Conservation (phyloP, 2,329 filamentous ascomycete genomes). For the Teratosphaeria epicoccoides region DNA sequence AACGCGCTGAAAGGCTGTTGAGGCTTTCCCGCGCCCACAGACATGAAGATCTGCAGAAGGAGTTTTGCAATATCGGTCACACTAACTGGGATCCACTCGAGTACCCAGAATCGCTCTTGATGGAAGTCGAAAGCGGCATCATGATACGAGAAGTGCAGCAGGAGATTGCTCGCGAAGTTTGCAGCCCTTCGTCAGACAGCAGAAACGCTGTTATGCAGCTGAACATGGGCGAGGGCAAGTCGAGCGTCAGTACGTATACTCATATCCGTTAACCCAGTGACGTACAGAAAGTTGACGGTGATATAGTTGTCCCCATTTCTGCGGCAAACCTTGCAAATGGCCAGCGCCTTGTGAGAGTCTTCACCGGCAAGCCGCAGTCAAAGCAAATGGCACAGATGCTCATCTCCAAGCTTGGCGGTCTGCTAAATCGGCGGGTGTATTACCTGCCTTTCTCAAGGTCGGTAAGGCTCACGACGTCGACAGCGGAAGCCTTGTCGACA, state of each 20-base stretch:
- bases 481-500: slow-evolving; percentile 25
- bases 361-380: slow-evolving; percentile 48
- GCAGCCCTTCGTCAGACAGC: slow-evolving; percentile 36
- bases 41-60: slow-evolving; percentile 27
- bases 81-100: slow-evolving; percentile 45
- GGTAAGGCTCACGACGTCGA: slow-evolving; percentile 26
- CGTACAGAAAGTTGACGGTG: too few relatives aligned
- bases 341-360: slow-evolving; percentile 39
- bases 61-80: slow-evolving; percentile 42
- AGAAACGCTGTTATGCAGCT: slow-evolving; percentile 51
- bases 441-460: slow-evolving; percentile 51
- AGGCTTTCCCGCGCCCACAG: slow-evolving; percentile 4
- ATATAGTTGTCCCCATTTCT: slow-evolving; percentile 57
- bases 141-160: slow-evolving; percentile 53
- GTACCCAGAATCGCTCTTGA: slow-evolving; percentile 51
- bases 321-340: slow-evolving; percentile 35
- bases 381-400: slow-evolving; percentile 49
- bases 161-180: slow-evolving; percentile 51
- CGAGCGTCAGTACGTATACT: too few relatives aligned
- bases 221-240: slow-evolving; percentile 64
- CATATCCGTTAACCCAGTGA: too few relatives aligned
- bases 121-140: slow-evolving; percentile 56
- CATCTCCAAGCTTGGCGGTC: slow-evolving; percentile 44
- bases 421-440: slow-evolving; percentile 43
- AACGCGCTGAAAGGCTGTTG: slow-evolving; percentile 37